These are phyloP conservation scores for Plenodomus tracheiphilus DNA, from an alignment of 2,329 filamentous ascomycete genomes.

Conservation along the genomic window DNA sequence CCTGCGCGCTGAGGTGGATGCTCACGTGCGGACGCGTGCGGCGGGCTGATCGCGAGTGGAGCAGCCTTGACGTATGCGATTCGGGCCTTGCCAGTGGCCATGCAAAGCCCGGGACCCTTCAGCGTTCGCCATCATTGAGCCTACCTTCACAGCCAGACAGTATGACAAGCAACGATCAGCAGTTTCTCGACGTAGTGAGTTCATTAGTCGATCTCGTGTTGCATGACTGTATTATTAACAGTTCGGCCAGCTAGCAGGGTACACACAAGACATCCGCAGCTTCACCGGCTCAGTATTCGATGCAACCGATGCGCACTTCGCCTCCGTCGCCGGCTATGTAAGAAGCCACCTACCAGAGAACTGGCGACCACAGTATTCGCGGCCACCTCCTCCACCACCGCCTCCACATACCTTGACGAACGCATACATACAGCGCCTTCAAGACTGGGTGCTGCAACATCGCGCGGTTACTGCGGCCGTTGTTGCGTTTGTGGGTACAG, in stretches of 20 bases:
- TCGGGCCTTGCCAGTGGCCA: not conserved
- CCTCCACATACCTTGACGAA: constrained; percentile 49
- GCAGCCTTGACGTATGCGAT: not conserved
- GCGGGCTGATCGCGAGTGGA: too few species aligned
- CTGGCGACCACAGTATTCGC: constrained; percentile 74
- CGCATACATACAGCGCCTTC: constrained; percentile 59
- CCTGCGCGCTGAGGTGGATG: constrained; percentile 15
- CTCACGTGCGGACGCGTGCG: constrained; percentile 6
- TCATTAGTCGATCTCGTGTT: constrained; percentile 7
- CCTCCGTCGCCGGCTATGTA: constrained; percentile 71
- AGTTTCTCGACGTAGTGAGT: constrained; percentile 75
- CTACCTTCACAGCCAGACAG: not conserved
- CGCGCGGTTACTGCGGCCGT: constrained; percentile 73
- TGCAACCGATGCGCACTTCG: constrained; percentile 79
- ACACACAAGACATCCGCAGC: constrained; percentile 67
- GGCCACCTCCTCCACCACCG: constrained; percentile 58
- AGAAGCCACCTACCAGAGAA: constrained; percentile 67
- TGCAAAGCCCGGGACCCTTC: not conserved
- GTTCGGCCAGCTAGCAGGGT: constrained; percentile 56
- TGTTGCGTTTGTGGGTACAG: constrained; percentile 70
- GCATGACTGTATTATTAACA: constrained; percentile 13
- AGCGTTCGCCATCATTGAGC: not conserved
- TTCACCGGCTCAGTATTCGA: constrained; percentile 76
- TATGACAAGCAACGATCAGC: constrained; percentile 80
- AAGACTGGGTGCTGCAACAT: constrained; percentile 73